These are phyloP conservation scores for Fusarium nygamai DNA, from an alignment of 2,329 filamentous ascomycete genomes.

Conservation along the genomic window DNA sequence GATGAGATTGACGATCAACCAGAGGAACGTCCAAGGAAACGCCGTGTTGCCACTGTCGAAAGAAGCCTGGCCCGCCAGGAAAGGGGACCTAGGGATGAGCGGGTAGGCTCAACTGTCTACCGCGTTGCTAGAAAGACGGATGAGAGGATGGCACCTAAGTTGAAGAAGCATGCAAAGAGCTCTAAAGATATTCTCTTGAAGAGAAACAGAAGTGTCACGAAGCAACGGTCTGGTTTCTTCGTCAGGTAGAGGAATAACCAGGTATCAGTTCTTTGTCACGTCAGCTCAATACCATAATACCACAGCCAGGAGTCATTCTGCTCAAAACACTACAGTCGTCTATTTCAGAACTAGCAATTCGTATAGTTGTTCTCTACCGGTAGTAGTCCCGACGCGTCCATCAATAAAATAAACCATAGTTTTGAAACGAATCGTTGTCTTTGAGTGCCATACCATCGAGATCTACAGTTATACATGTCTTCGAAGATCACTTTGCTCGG, in stretches of 20 bases:
- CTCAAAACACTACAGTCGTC: not conserved
- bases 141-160: constrained; percentile 59
- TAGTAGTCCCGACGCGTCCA: not conserved
- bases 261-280: constrained; percentile 5
- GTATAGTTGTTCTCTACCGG: not conserved
- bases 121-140: constrained; percentile 59
- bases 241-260: constrained; percentile 26
- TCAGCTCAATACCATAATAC: constrained; percentile 14
- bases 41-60: constrained; percentile 56
- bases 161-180: constrained; percentile 53
- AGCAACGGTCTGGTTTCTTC: constrained; percentile 56
- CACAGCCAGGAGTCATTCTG: constrained; percentile 5
- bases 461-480: not conserved
- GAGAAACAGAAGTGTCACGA: constrained; percentile 55
- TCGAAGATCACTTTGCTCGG: not conserved
- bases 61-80: constrained; percentile 50
- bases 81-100: constrained; percentile 56
- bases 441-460: not conserved
- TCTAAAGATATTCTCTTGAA: constrained; percentile 57
- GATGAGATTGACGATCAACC: constrained; percentile 41
- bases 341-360: not conserved
- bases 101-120: constrained; percentile 64
- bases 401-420: not conserved
- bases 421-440: not conserved
- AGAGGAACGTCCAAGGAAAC: constrained; percentile 51